phyloP scores from a whole-genome alignment of 257 asterid genomes.

The Fraxinus americana region DNA sequence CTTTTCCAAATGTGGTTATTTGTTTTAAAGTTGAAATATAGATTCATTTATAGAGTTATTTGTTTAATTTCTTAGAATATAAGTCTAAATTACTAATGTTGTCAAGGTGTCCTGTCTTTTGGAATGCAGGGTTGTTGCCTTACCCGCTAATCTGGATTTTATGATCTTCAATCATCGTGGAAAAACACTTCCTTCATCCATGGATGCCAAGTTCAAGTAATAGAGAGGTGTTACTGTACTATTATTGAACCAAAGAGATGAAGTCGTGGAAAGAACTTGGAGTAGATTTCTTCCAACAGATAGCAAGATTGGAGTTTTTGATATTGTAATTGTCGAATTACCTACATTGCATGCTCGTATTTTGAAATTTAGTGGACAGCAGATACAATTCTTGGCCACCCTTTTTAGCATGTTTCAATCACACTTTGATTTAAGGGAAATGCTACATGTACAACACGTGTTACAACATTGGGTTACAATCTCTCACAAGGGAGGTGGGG shows the following conservation, averaged over 20 bases:
- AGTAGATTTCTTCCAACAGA: background rate
- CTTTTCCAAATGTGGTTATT: background rate
- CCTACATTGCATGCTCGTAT: background rate
- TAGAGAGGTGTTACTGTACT: background rate
- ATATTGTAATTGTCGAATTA: background rate
- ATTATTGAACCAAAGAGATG: background rate
- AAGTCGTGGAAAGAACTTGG: background rate
- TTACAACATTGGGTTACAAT: too few relatives aligned
- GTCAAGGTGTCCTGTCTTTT: slow-evolving; percentile 8
- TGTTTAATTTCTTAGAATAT: background rate
- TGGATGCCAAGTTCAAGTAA: slow-evolving; percentile 64
- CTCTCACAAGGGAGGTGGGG: too few relatives aligned
- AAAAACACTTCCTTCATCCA: slow-evolving; percentile 62
- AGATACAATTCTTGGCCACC: background rate
- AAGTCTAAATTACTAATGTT: background rate
- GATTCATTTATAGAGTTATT: background rate
- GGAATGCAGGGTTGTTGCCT: slow-evolving; percentile 70
- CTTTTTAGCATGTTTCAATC: background rate
- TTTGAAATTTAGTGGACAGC: background rate
- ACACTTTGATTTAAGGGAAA: too few relatives aligned
- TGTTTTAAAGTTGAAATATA: background rate
- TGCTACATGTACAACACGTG: too few relatives aligned
- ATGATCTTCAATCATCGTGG: slow-evolving; percentile 98
- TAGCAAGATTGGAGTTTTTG: background rate
- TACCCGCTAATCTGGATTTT: slow-evolving; percentile 86